These are phyloP conservation scores for Oryza meridionalis DNA, from an alignment of 176 grass and related monocot species.

Conservation along the genomic window DNA sequence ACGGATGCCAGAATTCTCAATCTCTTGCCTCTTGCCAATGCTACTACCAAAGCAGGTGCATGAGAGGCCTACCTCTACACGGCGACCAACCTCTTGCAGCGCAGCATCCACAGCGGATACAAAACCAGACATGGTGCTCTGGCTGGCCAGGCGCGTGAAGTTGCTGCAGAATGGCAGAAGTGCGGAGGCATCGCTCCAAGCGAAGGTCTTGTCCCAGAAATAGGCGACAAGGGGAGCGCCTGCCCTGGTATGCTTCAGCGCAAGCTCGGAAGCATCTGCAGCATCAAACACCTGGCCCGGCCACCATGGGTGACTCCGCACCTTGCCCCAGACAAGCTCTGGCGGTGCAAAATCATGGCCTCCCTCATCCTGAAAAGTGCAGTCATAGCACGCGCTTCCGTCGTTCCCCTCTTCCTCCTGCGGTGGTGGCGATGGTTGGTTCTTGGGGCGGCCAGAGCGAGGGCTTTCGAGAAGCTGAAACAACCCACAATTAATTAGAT, in stretches of 20 bases:
- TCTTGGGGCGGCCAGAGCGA: not conserved
- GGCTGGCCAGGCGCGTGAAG: constrained; percentile 50
- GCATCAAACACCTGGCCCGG: constrained; percentile 77
- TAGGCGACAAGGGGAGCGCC: constrained; percentile 67
- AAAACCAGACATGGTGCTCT: constrained; percentile 53
- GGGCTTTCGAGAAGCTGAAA: not conserved
- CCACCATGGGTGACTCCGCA: constrained; percentile 93
- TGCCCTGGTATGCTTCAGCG: constrained; percentile 47
- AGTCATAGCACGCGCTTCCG: constrained; percentile 38
- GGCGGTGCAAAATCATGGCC: constrained; percentile 39
- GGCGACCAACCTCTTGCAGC: constrained; percentile 63
- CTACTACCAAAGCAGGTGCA: constrained; percentile 52
- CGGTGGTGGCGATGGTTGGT: not conserved
- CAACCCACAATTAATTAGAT: not conserved
- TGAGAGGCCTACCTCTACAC: constrained; percentile 48
- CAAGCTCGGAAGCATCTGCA: constrained; percentile 67
- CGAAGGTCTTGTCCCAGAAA: constrained; percentile 84
- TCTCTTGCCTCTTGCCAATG: constrained; percentile 43
- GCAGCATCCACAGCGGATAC: constrained; percentile 52
- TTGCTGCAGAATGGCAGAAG: constrained; percentile 67
- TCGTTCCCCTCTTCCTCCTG: not conserved
- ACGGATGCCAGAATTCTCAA: constrained; percentile 72
- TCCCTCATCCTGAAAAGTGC: constrained; percentile 50
- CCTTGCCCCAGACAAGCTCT: constrained; percentile 78
- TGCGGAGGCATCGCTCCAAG: constrained; percentile 60